Evolutionary conservation across 345 rosid species (phyloP), one percentile per base, ranked within the genome.

Genomic region (Moringa oleifera): DNA sequence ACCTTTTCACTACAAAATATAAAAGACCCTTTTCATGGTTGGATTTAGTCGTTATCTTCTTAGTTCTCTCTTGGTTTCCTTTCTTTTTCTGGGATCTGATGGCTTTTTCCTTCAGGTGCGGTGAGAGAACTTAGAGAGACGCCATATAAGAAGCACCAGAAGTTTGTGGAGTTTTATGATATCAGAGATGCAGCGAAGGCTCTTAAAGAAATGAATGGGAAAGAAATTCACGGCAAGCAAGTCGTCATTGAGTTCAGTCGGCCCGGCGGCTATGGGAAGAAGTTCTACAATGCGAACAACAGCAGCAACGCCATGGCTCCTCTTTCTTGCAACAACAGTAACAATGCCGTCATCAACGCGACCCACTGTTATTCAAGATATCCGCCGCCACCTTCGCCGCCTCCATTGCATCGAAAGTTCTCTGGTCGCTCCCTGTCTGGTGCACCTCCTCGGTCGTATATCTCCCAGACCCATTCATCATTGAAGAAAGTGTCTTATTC

Each of bases 41-140:
- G 1, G 47, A 41, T 41, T 11, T 11, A 5, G 47, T 4, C 12
- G 1, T 41, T 4, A 15, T 41, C 13, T 4, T 15, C 5, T 28
- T 41, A 1, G 12, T 16, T 41, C 47, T 41, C 47, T 41, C 13
- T 41, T 15, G 6, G 1, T 11, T 41, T 41, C 1, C 13, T 41
- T n/a, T 41, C 13, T 11, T 11, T 41, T 7, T 41, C 47, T 41
- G 47, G 47, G 6, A 5, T 41, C 1, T 41, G 47, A 41, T 41
- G 47, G 11, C 37, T 41, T 11, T 5, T 41, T 7, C 47, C 55
- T 59, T 22, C 58, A 93, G 98, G 98, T 41, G 64, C 71, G 2
- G 86, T 94, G 56, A 94, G 85, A 76, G 96, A 94, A 72, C 31
- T 86, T 50, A 76, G 99, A 66, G 99, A 86, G 74, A 94, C 99